These are phyloP conservation scores for Saccharomycopsis fermentans DNA, from an alignment of 805 yeast genomes.

Conservation along the genomic window DNA sequence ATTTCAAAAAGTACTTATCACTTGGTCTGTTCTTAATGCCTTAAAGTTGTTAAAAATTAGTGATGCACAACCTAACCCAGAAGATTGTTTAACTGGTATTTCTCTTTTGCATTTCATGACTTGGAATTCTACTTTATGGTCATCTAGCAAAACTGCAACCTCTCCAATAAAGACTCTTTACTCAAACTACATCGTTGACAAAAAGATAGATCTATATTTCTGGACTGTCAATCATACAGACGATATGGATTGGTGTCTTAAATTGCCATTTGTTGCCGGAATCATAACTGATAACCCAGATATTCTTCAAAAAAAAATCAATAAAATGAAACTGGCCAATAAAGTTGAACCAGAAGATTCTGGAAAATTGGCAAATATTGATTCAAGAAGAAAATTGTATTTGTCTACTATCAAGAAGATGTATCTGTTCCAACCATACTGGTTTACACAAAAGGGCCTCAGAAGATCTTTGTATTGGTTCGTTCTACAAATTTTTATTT, in stretches of 20 bases:
- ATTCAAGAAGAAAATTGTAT: neutral
- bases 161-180: slow-evolving; percentile 3
- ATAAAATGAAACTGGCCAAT: neutral
- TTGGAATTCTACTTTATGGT: slow-evolving; percentile 13
- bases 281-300: slow-evolving; percentile 22
- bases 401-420: neutral
- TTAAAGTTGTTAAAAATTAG: slow-evolving; percentile 21
- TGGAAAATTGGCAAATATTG: neutral
- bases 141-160: neutral
- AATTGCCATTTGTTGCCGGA: slow-evolving; percentile 20
- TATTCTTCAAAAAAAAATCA: slow-evolving; percentile 1
- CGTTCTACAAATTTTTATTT: neutral
- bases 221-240: slow-evolving; percentile 28
- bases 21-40: slow-evolving; percentile 22
- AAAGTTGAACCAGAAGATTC: neutral
- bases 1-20: slow-evolving; percentile 25
- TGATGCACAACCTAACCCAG: slow-evolving; percentile 18
- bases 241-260: slow-evolving; percentile 20
- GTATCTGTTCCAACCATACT: neutral
- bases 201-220: slow-evolving; percentile 24
- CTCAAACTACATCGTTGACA: neutral
- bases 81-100: slow-evolving; percentile 16
- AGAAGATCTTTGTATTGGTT: neutral
- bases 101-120: slow-evolving; percentile 21
- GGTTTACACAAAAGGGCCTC: neutral